Base-by-base conservation (phyloP, 352 stramenopile species). In the Salisapilia sapeloensis region DNA sequence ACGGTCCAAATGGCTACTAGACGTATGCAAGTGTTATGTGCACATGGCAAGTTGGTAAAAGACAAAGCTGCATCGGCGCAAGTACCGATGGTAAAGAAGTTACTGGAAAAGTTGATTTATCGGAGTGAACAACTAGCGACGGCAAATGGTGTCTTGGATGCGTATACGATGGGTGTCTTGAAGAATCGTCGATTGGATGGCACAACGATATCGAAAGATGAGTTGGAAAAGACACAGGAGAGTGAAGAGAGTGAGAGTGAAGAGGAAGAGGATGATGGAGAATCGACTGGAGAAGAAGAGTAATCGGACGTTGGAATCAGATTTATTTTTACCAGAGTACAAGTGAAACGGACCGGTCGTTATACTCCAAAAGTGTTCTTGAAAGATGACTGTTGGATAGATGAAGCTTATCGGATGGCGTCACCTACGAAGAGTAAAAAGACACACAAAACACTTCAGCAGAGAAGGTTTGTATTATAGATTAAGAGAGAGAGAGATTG, bases 181-280 rank as follows among this genome's bases (percentile, higher is more conserved):
- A 81, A 78, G 40, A 72, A 77, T 29, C 45, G 56, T 16, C 56
- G 65, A 13, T 71, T 81, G n/a, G 64, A 80, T 39, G 64, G 64
- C 8, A 71, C 61, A 6, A 61, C 61, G 7, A 77, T 77, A 18
- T 44, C 35, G 4, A 74, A 70, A 31, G 46, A 48, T 26, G 56
- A 74, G 16, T 17, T 57, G 1, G 25, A 54, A 3, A 42, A 57
- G 9, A 38, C 23, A n/a, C 36, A 41, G 2, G 30, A 25, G 8
- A 35, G 30, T 12, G 38, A 42, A 9, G 47, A 50, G 16, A 36
- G 41, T 1, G 51, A 66, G 16, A 34, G 32, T 4, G 40, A 42
- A 23, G 23, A 58, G 18, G 32, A 58, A 36, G 14, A 48, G 20
- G 27, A 34, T 37, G 1, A 27, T 1, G 32, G n/a, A n/a, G 41